phyloP scores from a whole-genome alignment of 768 basidiomycete genomes.

The Naganishia friedmannii region DNA sequence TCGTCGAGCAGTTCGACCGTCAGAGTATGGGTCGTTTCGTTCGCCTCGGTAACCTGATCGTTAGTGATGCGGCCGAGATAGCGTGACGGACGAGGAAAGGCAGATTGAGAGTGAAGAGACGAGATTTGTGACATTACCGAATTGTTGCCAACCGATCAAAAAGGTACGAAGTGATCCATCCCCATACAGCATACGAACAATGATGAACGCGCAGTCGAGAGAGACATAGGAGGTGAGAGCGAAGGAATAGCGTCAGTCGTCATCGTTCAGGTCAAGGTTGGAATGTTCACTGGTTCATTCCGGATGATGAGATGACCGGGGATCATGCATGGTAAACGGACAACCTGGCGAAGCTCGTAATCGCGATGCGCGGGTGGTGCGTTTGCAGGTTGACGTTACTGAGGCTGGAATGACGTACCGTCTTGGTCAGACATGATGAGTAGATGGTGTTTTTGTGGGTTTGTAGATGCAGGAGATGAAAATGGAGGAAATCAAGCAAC shows the following conservation, averaged over 20 bases:
- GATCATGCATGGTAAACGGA: neutral
- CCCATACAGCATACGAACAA: no score
- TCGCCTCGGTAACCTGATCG: constrained; percentile 29
- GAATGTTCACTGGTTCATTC: constrained; percentile 12
- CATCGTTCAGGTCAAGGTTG: constrained; percentile 22
- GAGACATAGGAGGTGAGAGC: constrained; percentile 22
- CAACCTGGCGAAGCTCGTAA: constrained; percentile 12
- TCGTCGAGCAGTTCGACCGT: constrained; percentile 26
- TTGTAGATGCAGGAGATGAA: neutral
- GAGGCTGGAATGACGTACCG: constrained; percentile 20
- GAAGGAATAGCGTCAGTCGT: constrained; percentile 27
- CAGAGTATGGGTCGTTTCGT: constrained; percentile 29
- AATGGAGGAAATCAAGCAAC: neutral
- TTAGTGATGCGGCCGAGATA: constrained; percentile 1
- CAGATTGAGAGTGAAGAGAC: neutral
- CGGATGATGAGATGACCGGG: neutral
- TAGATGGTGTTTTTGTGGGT: neutral
- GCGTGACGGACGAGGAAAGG: neutral
- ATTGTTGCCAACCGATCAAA: neutral
- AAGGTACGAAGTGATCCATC: no score
- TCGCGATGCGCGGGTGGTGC: constrained; percentile 9
- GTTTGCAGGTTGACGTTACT: constrained; percentile 12
- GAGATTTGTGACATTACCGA: constrained; percentile 9
- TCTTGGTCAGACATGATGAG: constrained; percentile 24
- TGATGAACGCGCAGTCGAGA: neutral